phyloP scores from a whole-genome alignment of 2,329 filamentous ascomycete species.

The Sporothrix sp. region DNA sequence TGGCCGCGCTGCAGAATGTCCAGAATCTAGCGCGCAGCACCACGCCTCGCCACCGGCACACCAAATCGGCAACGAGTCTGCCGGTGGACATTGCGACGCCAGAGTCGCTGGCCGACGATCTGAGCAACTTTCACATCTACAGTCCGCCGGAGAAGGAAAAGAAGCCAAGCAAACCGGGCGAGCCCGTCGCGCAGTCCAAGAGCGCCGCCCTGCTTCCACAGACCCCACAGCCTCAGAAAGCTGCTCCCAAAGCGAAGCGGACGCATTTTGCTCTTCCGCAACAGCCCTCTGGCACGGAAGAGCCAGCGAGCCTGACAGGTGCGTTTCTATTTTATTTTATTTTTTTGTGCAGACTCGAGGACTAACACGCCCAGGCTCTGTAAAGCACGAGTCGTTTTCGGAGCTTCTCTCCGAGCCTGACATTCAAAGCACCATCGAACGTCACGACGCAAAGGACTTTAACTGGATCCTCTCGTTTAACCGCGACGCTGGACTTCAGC shows the following conservation, averaged over 20 bases:
- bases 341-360: background rate
- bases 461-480: slow-evolving; percentile 39
- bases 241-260: slow-evolving; percentile 1
- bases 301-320: background rate
- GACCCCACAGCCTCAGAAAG: background rate
- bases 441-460: slow-evolving; percentile 40
- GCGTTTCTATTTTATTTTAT: background rate
- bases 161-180: too few species aligned
- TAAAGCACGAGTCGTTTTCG: slow-evolving; percentile 8
- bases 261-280: slow-evolving; percentile 10
- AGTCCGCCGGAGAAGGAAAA: slow-evolving; percentile 11
- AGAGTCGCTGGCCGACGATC: slow-evolving; percentile 26
- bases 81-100: background rate
- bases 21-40: background rate
- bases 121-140: slow-evolving; percentile 26
- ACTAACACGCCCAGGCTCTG: background rate
- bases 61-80: background rate
- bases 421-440: slow-evolving; percentile 16
- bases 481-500: slow-evolving; percentile 11
- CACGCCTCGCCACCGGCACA: background rate
- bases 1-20: slow-evolving; percentile 9
- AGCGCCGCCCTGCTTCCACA: background rate
- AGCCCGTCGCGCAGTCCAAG: too few species aligned
- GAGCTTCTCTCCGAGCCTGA: background rate
- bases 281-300: background rate